Evolutionary conservation across 495 filamentous ascomycete species (phyloP).

Genomic region (Aspergillus mulundensis): DNA sequence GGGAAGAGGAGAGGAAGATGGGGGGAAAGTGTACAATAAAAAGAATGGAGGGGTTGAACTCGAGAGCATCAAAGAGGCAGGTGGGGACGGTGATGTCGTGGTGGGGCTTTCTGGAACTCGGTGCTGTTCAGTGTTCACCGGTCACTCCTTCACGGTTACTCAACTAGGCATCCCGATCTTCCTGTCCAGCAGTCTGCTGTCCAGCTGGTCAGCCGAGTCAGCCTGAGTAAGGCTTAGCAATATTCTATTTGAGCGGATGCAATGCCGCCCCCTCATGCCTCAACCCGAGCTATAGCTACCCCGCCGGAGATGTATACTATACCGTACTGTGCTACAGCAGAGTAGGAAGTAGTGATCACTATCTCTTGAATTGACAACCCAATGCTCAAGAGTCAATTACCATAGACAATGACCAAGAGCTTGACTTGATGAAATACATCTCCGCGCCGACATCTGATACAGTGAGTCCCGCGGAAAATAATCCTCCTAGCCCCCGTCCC

Average conservation of each 20-base stretch:
- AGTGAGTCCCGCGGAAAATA: neutral
- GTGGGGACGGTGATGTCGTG: constrained; percentile 25
- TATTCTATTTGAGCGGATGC: neutral
- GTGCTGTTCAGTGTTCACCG: constrained; percentile 6
- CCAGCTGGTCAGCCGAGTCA: neutral
- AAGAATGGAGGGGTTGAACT: constrained; percentile 23
- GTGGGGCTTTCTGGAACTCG: neutral
- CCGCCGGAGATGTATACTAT: neutral
- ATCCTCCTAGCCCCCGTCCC: neutral
- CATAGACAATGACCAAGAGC: neutral
- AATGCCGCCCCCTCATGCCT: too few relatives aligned
- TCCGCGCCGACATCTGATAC: neutral
- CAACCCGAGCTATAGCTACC: neutral
- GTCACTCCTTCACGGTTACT: neutral
- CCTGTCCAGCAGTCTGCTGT: neutral
- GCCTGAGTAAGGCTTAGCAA: constrained; percentile 2
- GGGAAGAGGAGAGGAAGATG: constrained; percentile 15
- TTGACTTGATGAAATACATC: neutral
- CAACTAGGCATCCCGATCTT: neutral
- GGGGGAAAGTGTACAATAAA: constrained; percentile 18
- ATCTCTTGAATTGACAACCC: neutral
- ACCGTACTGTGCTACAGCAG: neutral
- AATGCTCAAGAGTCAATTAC: neutral
- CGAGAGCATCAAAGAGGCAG: constrained; percentile 25
- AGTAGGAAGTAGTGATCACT: too few relatives aligned